Conservation (phyloP, 768 basidiomycete genomes). For the Mycena leptocephala region DNA sequence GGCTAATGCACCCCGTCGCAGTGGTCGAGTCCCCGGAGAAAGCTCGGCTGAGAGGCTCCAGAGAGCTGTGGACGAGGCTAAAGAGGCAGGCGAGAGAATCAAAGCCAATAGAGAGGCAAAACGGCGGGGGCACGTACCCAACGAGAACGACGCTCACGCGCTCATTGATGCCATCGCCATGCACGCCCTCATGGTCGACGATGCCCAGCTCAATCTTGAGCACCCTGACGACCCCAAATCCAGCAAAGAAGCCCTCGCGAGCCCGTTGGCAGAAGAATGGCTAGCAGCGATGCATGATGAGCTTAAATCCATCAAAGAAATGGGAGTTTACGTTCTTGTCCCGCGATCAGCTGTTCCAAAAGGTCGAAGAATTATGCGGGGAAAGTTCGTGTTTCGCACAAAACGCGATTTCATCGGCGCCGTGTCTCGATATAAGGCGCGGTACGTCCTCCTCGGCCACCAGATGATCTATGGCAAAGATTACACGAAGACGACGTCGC, state of each 20-base stretch:
- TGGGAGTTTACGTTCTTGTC: slow-evolving; percentile 43
- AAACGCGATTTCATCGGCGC: no score
- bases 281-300: no score
- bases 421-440: no score
- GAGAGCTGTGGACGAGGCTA: not conserved
- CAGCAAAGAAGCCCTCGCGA: not conserved
- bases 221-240: not conserved
- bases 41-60: not conserved
- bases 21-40: no score
- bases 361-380: slow-evolving; percentile 48
- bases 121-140: not conserved
- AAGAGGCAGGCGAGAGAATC: no score
- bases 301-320: no score
- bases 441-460: no score
- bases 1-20: no score
- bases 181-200: not conserved
- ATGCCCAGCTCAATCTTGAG: not conserved
- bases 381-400: slow-evolving; percentile 50
- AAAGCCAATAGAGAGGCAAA: not conserved
- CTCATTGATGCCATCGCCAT: not conserved
- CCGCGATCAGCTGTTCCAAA: slow-evolving; percentile 35
- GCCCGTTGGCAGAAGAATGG: no score
- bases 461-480: no score
- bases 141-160: not conserved
- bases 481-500: no score